phyloP scores from a whole-genome alignment of 2,329 filamentous ascomycete species.

The Penicillium sp. region DNA sequence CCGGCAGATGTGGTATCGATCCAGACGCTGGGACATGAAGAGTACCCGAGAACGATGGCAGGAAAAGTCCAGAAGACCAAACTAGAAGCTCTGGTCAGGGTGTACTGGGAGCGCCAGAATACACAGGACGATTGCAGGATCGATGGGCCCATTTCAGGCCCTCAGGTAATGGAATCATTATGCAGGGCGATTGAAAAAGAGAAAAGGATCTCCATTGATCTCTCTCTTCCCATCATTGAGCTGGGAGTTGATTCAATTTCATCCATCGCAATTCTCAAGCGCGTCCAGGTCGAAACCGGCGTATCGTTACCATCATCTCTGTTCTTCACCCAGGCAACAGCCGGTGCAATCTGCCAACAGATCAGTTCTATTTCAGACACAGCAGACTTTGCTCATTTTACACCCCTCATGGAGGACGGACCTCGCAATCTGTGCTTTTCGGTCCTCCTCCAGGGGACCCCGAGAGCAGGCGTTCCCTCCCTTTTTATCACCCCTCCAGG shows the following conservation, averaged over 20 bases:
- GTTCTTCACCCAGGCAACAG: constrained; percentile 10
- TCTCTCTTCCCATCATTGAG: constrained; percentile 7
- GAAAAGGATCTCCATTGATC: not conserved
- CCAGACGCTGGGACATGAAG: constrained; percentile 5
- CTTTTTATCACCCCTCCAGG: constrained; percentile 11
- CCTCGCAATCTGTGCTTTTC: constrained; percentile 4
- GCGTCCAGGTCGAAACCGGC: constrained; percentile 1
- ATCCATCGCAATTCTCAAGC: constrained; percentile 12
- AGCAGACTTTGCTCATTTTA: not conserved
- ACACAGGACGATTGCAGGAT: not conserved
- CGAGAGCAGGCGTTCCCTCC: constrained; percentile 5
- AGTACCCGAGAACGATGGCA: constrained; percentile 4
- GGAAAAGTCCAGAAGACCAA: constrained; percentile 12
- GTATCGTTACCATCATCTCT: constrained; percentile 9
- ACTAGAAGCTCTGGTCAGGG: not conserved
- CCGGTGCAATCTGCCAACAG: not conserved
- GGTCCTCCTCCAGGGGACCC: constrained; percentile 8
- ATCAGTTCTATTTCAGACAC: not conserved
- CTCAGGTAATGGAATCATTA: not conserved
- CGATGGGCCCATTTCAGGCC: not conserved
- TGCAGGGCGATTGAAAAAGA: not conserved
- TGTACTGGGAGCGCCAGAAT: not conserved
- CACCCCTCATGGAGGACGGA: not conserved
- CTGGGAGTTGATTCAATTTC: constrained; percentile 12
- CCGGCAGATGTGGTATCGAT: constrained; percentile 11